phyloP scores from a whole-genome alignment of 1,284 basidiomycete species.

The Apiotrichum sp. region DNA sequence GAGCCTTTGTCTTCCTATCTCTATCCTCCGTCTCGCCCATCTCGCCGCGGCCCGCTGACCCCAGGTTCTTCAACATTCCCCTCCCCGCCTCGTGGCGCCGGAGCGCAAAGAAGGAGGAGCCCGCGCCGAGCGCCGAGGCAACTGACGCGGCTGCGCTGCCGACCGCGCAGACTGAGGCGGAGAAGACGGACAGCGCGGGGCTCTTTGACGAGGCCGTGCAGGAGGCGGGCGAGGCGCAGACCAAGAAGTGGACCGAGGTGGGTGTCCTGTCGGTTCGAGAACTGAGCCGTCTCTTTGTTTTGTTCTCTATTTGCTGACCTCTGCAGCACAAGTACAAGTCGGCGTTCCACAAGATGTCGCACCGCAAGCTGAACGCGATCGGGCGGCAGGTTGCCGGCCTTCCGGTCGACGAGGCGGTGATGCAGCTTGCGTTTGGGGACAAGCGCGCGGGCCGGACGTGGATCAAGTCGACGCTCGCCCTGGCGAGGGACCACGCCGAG shows the following conservation, averaged over 20 bases:
- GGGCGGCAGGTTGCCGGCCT: constrained; percentile 80
- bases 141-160: not conserved
- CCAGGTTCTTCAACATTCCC: constrained; percentile 9
- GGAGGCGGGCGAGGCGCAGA: not conserved
- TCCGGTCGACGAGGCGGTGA: constrained; percentile 86
- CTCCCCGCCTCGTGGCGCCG: constrained; percentile 13
- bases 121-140: not conserved
- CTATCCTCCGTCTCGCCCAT: too few species aligned
- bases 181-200: not conserved
- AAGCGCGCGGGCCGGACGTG: constrained; percentile 73
- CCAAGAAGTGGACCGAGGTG: constrained; percentile 14
- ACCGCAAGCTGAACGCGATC: constrained; percentile 83
- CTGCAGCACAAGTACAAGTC: constrained; percentile 52
- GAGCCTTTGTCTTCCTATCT: too few species aligned
- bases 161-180: not conserved
- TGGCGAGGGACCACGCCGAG: constrained; percentile 80
- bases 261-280: too few species aligned
- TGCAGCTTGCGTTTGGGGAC: constrained; percentile 93
- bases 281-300: not conserved
- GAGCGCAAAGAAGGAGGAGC: constrained; percentile 5
- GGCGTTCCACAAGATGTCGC: constrained; percentile 85
- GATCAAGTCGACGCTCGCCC: constrained; percentile 79
- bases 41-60: not conserved
- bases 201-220: constrained; percentile 11
- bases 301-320: not conserved